Percentiles rank a stretch among this genome's conserved stretches.
Conservation (phyloP, 306 rosid species). For the Sechiopsis laciniata region DNA sequence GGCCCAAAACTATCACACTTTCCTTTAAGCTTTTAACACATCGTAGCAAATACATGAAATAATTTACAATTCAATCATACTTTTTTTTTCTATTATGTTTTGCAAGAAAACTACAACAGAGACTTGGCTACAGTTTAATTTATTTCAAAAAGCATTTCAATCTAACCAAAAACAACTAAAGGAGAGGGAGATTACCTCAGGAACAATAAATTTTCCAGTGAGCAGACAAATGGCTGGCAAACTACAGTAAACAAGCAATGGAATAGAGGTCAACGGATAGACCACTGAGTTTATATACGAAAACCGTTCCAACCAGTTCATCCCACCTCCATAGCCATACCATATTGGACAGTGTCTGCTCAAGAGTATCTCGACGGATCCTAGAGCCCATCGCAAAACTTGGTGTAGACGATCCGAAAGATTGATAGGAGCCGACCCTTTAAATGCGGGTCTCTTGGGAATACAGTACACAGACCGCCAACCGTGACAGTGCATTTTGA, state of each 20-base stretch:
- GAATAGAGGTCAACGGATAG: conserved; percentile 89
- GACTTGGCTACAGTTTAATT: background rate
- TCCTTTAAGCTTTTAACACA: background rate
- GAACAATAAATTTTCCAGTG: conserved; percentile 86
- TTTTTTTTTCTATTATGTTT: no score
- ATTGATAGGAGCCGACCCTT: conserved; percentile 96
- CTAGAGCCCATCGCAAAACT: conserved; percentile 97
- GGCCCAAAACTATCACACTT: no score
- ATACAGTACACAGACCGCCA: conserved; percentile 98
- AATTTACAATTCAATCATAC: background rate
- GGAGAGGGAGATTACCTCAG: conserved; percentile 62
- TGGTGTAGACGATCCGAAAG: conserved; percentile 93
- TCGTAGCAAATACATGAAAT: background rate
- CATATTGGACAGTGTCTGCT: conserved; percentile 91
- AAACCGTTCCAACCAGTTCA: conserved; percentile 75
- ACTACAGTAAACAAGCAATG: conserved; percentile 80
- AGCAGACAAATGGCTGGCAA: conserved; percentile 91
- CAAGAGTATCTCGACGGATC: conserved; percentile 91
- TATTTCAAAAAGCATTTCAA: background rate
- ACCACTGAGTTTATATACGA: conserved; percentile 86
- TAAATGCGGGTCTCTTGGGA: conserved; percentile 83
- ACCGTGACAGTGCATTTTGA: conserved; percentile 99
- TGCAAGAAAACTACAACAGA: background rate
- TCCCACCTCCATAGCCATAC: conserved; percentile 88
- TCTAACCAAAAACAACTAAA: background rate